These are phyloP conservation scores for Hypoxylon fuscum DNA, from an alignment of 495 filamentous ascomycete genomes.

Conservation along the genomic window DNA sequence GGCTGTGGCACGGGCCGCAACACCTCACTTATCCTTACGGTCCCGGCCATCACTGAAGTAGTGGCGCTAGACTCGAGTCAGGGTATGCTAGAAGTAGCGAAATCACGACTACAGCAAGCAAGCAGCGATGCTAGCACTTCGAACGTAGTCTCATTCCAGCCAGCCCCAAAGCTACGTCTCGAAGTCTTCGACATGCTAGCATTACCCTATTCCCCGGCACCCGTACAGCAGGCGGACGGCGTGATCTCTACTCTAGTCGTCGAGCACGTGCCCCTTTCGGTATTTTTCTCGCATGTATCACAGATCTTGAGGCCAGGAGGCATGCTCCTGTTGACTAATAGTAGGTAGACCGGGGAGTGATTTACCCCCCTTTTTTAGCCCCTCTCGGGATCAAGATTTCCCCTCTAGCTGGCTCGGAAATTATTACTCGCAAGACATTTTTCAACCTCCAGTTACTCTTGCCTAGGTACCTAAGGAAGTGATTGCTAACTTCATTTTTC, in stretches of 20 bases:
- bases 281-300: slow-evolving; percentile 64
- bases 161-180: slow-evolving; percentile 36
- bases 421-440: too few species aligned
- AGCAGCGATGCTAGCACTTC: not conserved
- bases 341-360: too few species aligned
- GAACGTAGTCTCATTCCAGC: not conserved
- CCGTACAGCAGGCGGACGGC: slow-evolving; percentile 47
- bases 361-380: too few species aligned
- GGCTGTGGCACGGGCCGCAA: slow-evolving; percentile 79
- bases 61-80: slow-evolving; percentile 51
- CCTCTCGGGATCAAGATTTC: too few species aligned
- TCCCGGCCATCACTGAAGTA: slow-evolving; percentile 40
- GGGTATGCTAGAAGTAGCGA: slow-evolving; percentile 66
- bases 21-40: slow-evolving; percentile 63
- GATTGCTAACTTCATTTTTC: too few species aligned
- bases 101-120: slow-evolving; percentile 43
- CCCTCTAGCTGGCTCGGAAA: too few species aligned
- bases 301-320: slow-evolving; percentile 60
- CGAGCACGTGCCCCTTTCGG: slow-evolving; percentile 68
- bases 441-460: too few species aligned
- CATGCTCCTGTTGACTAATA: slow-evolving; percentile 72
- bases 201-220: slow-evolving; percentile 27
- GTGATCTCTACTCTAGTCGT: slow-evolving; percentile 73
- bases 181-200: slow-evolving; percentile 53
- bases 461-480: too few species aligned